phyloP scores from a whole-genome alignment of 2,329 filamentous ascomycete species.

The Colletotrichum incanum region DNA sequence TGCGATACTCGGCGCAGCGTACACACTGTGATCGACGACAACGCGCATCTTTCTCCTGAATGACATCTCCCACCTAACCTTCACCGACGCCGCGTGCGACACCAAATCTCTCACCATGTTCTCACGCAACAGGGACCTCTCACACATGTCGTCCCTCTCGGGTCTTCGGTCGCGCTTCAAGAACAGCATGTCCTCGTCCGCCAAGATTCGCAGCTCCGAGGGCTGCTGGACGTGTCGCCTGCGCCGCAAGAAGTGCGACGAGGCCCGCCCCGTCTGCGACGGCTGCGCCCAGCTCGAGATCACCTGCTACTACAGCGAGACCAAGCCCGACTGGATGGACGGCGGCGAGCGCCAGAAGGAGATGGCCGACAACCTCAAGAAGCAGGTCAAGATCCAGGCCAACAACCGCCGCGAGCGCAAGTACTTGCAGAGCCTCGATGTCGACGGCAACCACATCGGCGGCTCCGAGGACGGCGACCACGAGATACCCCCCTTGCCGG shows the following conservation, averaged over 20 bases:
- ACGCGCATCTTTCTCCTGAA: conserved; percentile 1
- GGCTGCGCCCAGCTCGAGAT: conserved; percentile 69
- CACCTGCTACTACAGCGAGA: conserved; percentile 66
- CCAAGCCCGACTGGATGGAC: conserved; percentile 74
- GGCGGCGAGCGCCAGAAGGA: conserved; percentile 47
- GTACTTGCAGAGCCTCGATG: conserved; percentile 60
- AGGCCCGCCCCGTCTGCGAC: conserved; percentile 66
- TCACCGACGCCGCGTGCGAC: not conserved
- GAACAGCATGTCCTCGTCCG: conserved; percentile 35
- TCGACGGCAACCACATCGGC: conserved; percentile 19
- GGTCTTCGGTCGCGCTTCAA: conserved; percentile 37
- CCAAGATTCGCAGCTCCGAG: conserved; percentile 58
- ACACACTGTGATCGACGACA: not conserved
- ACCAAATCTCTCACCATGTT: conserved; percentile 26
- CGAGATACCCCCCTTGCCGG: conserved; percentile 30
- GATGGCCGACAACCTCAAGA: conserved; percentile 47
- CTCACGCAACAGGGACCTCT: conserved; percentile 32
- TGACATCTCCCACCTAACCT: conserved; percentile 4
- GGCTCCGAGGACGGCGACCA: conserved; percentile 30
- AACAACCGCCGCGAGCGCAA: conserved; percentile 58
- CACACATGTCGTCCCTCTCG: conserved; percentile 19
- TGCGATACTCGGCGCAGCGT: not conserved
- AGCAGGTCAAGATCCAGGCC: conserved; percentile 47
- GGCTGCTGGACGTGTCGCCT: conserved; percentile 75
- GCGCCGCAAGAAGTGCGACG: conserved; percentile 75